These are phyloP conservation scores for Eucalyptus lansdowneana DNA, from an alignment of 345 rosid genomes.

Conservation along the genomic window DNA sequence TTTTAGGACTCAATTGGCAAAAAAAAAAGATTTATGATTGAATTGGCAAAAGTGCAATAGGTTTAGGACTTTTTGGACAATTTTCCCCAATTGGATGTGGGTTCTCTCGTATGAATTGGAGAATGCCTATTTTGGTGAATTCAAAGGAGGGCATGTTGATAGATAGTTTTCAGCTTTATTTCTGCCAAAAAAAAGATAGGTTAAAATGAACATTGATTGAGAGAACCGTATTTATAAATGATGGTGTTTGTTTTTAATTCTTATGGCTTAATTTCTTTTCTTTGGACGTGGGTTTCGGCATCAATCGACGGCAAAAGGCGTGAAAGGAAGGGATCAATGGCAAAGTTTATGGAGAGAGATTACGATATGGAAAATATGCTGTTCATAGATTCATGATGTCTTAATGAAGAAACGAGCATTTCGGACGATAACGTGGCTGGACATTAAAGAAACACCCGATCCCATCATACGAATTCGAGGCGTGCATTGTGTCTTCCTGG, in stretches of 20 bases:
- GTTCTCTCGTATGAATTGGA: background rate
- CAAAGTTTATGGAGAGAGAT: background rate
- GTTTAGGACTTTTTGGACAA: no score
- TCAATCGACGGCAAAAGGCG: background rate
- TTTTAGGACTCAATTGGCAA: no score
- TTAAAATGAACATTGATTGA: background rate
- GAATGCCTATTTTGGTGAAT: background rate
- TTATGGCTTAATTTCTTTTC: background rate
- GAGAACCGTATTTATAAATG: background rate
- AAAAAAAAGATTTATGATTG: no score
- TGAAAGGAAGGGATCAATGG: background rate
- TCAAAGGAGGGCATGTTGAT: background rate
- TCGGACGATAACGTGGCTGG: background rate
- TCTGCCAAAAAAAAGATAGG: background rate
- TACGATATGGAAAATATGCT: background rate
- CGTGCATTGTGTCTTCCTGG: background rate
- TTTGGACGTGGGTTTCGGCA: background rate
- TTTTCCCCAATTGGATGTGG: background rate
- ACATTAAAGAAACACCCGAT: background rate
- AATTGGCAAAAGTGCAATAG: no score
- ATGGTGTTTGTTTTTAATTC: background rate
- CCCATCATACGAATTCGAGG: background rate
- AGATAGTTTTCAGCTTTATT: background rate
- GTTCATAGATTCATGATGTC: background rate
- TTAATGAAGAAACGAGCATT: background rate